Evolutionary conservation across 2,329 filamentous ascomycete genomes (phyloP).

Genomic region (Thyridium curvatum): DNA sequence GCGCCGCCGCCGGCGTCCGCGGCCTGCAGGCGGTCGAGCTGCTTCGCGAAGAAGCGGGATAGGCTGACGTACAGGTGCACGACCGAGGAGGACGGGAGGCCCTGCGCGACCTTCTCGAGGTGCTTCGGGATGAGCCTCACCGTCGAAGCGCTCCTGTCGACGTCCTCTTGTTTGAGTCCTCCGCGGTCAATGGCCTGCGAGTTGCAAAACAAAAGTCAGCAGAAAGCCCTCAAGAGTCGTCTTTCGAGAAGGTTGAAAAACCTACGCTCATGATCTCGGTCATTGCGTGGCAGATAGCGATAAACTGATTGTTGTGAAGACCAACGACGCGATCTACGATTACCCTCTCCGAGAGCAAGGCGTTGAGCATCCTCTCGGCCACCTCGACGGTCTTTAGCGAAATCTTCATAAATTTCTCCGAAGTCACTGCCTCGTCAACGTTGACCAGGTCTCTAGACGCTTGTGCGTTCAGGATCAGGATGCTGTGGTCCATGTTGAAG

Average conservation of each 20-base stretch:
- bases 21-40: conserved; percentile 6
- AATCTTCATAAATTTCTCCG: conserved; percentile 8
- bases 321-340: conserved; percentile 12
- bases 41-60: conserved; percentile 8
- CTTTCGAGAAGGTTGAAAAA: too few species aligned
- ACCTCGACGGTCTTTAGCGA: conserved; percentile 9
- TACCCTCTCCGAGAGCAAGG: conserved; percentile 9
- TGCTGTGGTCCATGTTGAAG: conserved; percentile 17
- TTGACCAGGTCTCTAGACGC: conserved; percentile 13
- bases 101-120: conserved; percentile 9
- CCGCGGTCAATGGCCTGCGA: conserved; percentile 10
- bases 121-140: conserved; percentile 10
- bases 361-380: conserved; percentile 10
- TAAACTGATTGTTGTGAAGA: conserved; percentile 17
- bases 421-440: conserved; percentile 9
- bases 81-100: conserved; percentile 9
- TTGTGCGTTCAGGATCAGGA: conserved; percentile 17
- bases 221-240: too few species aligned
- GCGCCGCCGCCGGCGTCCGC: too few species aligned
- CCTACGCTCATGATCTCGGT: conserved; percentile 10
- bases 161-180: conserved; percentile 4
- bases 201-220: neutral
- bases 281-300: conserved; percentile 17
- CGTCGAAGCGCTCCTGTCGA: conserved; percentile 8
- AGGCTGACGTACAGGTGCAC: conserved; percentile 11